Conservation (phyloP, 139 green algal species). For the Gonium pectorale region DNA sequence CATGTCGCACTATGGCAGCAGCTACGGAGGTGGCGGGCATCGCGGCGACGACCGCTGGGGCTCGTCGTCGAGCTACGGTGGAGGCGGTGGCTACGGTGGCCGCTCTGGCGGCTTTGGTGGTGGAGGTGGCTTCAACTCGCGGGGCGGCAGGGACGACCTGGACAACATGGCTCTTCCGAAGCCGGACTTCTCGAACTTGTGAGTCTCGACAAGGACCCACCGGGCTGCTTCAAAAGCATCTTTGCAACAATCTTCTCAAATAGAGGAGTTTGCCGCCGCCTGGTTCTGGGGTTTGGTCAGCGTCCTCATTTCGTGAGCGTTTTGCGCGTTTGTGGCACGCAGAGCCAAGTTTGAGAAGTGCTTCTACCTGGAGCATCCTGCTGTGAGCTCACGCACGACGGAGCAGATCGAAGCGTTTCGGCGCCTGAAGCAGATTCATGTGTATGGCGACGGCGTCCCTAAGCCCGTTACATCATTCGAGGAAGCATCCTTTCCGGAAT, state of each 20-base stretch:
- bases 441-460: slow-evolving; percentile 82
- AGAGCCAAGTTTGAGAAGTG: slow-evolving; percentile 45
- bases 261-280: too few species aligned
- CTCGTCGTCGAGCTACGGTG: slow-evolving; percentile 2
- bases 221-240: neutral
- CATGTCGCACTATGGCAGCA: slow-evolving; percentile 30
- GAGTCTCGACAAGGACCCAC: neutral
- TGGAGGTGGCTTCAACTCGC: slow-evolving; percentile 52
- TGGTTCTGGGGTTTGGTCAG: too few species aligned
- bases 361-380: slow-evolving; percentile 79
- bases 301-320: too few species aligned
- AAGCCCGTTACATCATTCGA: slow-evolving; percentile 83
- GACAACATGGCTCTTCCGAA: slow-evolving; percentile 76
- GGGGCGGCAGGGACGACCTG: slow-evolving; percentile 69
- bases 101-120: slow-evolving; percentile 42
- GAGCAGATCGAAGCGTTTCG: slow-evolving; percentile 84
- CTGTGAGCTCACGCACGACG: slow-evolving; percentile 75
- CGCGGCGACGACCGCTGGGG: slow-evolving; percentile 34
- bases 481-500: slow-evolving; percentile 86
- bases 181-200: slow-evolving; percentile 42
- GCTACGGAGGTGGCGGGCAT: slow-evolving; percentile 6
- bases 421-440: slow-evolving; percentile 71
- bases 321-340: too few species aligned
- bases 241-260: too few species aligned
- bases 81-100: too few species aligned